A percentile compares a stretch with the other conserved stretches of the same genome.
These are phyloP conservation scores for Didymella pinodella DNA, from an alignment of 2,329 filamentous ascomycete species.

Conservation along the genomic window DNA sequence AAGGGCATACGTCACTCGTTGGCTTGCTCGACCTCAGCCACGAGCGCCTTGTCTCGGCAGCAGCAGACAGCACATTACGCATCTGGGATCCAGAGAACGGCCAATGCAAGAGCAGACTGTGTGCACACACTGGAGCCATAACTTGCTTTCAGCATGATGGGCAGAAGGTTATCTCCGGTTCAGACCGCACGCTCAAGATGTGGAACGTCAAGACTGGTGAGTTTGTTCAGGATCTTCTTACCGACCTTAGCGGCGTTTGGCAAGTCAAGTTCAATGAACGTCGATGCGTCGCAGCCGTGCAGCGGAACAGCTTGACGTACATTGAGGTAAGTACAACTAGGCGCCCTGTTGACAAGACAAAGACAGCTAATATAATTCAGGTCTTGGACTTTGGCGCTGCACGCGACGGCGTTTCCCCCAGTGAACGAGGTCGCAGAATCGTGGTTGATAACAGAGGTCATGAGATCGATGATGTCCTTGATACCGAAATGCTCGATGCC, in stretches of 20 bases:
- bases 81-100: constrained; percentile 98
- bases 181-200: constrained; percentile 96
- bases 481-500: constrained; percentile 42
- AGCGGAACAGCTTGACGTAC: constrained; percentile 90
- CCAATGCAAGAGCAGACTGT: constrained; percentile 86
- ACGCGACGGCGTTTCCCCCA: constrained; percentile 81
- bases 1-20: constrained; percentile 91
- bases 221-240: constrained; percentile 90
- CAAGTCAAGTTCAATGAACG: constrained; percentile 98
- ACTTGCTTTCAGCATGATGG: constrained; percentile 99
- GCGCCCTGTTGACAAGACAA: neutral
- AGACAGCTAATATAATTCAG: constrained; percentile 60
- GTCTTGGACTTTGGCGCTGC: constrained; percentile 97
- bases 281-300: constrained; percentile 93
- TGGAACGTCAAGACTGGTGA: constrained; percentile 95
- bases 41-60: constrained; percentile 90
- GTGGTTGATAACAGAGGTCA: constrained; percentile 56
- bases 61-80: constrained; percentile 90
- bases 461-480: constrained; percentile 47
- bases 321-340: constrained; percentile 71
- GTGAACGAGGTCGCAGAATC: constrained; percentile 81
- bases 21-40: constrained; percentile 89
- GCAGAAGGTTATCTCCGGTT: constrained; percentile 95
- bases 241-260: constrained; percentile 96
- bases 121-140: constrained; percentile 94